Conservation (phyloP, 805 yeast species). For the Candida maesae region DNA sequence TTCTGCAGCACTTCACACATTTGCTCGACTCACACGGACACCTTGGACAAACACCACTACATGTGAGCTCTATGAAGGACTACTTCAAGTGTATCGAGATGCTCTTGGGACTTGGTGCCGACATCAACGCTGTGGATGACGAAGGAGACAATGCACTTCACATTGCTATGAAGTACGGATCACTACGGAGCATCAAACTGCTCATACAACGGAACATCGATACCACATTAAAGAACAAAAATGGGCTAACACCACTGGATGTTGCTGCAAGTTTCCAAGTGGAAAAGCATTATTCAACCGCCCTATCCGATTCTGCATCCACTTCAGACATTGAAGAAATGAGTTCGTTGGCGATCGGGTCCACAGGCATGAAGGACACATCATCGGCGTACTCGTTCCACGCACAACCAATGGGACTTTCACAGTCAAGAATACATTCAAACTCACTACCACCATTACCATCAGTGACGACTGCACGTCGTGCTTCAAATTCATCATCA, state of each 20-base stretch:
- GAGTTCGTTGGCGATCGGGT: conserved; percentile 1
- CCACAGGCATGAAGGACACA: conserved; percentile 3
- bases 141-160: conserved; percentile 84
- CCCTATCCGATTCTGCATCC: conserved; percentile 8
- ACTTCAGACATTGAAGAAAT: conserved; percentile 4
- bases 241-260: conserved; percentile 67
- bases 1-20: conserved; percentile 61
- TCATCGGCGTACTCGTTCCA: neutral
- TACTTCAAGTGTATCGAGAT: conserved; percentile 60
- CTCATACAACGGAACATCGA: conserved; percentile 49
- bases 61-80: conserved; percentile 59
- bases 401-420: neutral
- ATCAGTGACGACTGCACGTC: conserved; percentile 30
- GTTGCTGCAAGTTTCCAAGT: conserved; percentile 52
- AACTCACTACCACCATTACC: conserved; percentile 33
- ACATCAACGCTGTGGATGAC: conserved; percentile 64
- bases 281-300: conserved; percentile 35
- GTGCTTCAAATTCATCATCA: conserved; percentile 26
- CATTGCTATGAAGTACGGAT: conserved; percentile 71
- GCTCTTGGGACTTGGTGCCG: conserved; percentile 72
- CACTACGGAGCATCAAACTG: conserved; percentile 50
- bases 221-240: conserved; percentile 43
- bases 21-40: conserved; percentile 47
- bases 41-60: conserved; percentile 59
- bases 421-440: conserved; percentile 19